phyloP scores from a whole-genome alignment of 179 eudicot species.

The Silene noctiflora region DNA sequence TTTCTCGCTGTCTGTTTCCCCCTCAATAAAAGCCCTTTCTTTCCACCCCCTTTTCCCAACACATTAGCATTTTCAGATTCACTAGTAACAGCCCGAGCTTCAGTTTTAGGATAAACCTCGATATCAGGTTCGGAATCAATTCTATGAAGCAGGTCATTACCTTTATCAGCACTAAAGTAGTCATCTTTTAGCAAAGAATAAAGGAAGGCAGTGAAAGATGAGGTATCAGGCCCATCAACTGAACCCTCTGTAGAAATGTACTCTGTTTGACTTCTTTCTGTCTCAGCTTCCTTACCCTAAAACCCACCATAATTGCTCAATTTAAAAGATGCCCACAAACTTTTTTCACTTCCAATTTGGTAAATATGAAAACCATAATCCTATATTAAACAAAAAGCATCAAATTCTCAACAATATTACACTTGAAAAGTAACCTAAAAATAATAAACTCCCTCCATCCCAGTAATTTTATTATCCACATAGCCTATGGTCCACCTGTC shows the following conservation, averaged over 20 bases:
- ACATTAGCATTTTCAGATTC: slow-evolving; percentile 23
- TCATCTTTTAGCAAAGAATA: slow-evolving; percentile 50
- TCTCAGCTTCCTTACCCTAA: slow-evolving; percentile 6
- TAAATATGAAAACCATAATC: no score
- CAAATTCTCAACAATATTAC: no score
- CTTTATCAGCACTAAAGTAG: slow-evolving; percentile 36
- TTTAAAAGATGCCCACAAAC: neutral
- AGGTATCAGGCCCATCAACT: slow-evolving; percentile 83
- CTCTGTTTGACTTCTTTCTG: slow-evolving; percentile 16
- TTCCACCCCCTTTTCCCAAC: slow-evolving; percentile 52
- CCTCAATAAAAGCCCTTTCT: slow-evolving; percentile 61
- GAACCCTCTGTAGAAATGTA: slow-evolving; percentile 44
- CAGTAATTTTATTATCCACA: no score
- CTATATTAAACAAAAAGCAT: no score
- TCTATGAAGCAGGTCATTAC: slow-evolving; percentile 6
- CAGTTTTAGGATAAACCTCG: neutral
- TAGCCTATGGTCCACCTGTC: no score
- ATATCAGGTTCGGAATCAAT: slow-evolving; percentile 9
- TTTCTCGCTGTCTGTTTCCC: slow-evolving; percentile 76
- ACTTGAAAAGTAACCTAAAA: no score
- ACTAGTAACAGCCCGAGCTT: slow-evolving; percentile 5
- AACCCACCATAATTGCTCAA: slow-evolving; percentile 7
- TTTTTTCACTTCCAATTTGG: neutral
- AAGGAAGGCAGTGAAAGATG: slow-evolving; percentile 87
- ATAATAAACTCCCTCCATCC: no score